Conservation (phyloP, 106 monocot species). For the Platanthera guangdongensis region DNA sequence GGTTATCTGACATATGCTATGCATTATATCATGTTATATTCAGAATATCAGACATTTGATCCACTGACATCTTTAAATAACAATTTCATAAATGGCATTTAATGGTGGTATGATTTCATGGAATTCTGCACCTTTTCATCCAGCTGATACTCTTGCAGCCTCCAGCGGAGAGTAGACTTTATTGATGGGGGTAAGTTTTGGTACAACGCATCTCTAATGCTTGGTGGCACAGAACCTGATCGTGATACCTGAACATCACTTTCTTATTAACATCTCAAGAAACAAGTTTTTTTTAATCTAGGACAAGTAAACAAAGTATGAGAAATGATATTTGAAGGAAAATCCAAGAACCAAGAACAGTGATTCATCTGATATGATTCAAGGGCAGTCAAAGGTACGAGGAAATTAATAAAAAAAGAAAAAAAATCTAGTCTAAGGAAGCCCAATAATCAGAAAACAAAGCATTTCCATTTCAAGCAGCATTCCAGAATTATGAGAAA, state of each 20-base stretch:
- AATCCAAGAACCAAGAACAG: not conserved
- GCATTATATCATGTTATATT: too few species aligned
- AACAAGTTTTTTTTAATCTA: not conserved
- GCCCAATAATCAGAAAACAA: too few species aligned
- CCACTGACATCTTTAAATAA: too few species aligned
- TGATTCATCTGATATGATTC: not conserved
- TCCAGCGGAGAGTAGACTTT: constrained; percentile 39
- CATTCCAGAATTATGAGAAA: too few species aligned
- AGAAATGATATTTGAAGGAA: not conserved
- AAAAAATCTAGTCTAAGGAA: too few species aligned
- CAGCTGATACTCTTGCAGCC: constrained; percentile 39
- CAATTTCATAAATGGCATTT: not conserved
- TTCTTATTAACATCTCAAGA: constrained; percentile 4
- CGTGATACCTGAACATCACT: constrained; percentile 38
- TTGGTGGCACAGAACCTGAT: constrained; percentile 54
- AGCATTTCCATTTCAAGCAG: too few species aligned
- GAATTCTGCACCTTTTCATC: constrained; percentile 38
- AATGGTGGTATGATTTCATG: not conserved
- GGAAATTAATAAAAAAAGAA: too few species aligned
- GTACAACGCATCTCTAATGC: constrained; percentile 49
- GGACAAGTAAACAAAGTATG: not conserved
- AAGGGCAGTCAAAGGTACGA: not conserved
- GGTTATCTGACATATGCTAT: not conserved
- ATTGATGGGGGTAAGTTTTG: constrained; percentile 53
- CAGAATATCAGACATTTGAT: too few species aligned